phyloP scores from a whole-genome alignment of 2,329 filamentous ascomycete genomes.

The Ophiostoma quercus region DNA sequence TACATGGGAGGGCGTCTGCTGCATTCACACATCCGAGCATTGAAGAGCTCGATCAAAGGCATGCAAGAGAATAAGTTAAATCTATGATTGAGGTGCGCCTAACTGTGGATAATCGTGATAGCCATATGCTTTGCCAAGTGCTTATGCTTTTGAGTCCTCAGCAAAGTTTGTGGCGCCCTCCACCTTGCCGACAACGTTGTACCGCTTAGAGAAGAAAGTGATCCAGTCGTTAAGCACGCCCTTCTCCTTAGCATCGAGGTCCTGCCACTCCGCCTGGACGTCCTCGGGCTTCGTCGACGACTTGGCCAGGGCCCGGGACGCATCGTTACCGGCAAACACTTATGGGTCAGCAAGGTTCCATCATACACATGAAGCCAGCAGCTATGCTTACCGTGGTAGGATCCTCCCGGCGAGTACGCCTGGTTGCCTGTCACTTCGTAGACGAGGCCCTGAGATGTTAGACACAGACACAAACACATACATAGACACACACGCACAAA shows the following conservation, averaged over 20 bases:
- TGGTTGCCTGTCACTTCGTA: constrained; percentile 92
- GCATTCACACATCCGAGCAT: not conserved
- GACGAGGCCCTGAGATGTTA: constrained; percentile 64
- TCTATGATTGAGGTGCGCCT: not conserved
- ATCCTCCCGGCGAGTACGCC: constrained; percentile 73
- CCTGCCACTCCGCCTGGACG: constrained; percentile 74
- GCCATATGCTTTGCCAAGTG: no score
- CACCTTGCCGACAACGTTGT: constrained; percentile 76
- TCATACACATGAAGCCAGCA: not conserved
- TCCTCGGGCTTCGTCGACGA: constrained; percentile 84
- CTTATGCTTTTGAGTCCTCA: constrained; percentile 25
- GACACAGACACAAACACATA: not conserved
- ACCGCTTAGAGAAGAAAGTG: constrained; percentile 93
- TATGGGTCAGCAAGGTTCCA: not conserved
- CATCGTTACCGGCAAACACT: constrained; percentile 96
- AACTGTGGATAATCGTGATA: not conserved
- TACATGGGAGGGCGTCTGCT: not conserved
- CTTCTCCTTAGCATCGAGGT: constrained; percentile 79
- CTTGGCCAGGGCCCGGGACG: constrained; percentile 82
- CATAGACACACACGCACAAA: not conserved
- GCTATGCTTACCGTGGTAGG: constrained; percentile 68
- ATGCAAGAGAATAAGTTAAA: not conserved
- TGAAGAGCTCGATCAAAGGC: not conserved
- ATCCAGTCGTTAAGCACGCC: constrained; percentile 84
- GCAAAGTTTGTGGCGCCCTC: constrained; percentile 56